Evolutionary conservation across 257 asterid genomes (phyloP).

Genomic region (Ocimum tenuiflorum): DNA sequence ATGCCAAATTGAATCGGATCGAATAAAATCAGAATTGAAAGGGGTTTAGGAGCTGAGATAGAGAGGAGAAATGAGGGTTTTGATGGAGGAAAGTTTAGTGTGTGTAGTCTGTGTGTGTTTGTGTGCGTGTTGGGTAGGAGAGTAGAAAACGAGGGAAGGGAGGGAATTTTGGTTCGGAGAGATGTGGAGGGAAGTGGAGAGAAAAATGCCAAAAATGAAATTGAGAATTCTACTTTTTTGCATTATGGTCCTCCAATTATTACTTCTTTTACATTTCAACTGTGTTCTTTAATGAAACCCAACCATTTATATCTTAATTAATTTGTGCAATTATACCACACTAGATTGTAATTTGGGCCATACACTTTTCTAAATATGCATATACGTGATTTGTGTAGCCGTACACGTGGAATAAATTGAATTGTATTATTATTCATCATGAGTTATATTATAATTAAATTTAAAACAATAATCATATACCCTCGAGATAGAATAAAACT

Average conservation of each 20-base stretch:
- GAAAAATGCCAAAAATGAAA: constrained; percentile 21
- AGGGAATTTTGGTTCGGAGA: constrained; percentile 91
- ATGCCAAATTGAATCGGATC: neutral
- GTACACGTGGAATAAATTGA: neutral
- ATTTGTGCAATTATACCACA: neutral
- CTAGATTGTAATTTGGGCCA: no score
- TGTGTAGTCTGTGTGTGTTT: constrained; percentile 11
- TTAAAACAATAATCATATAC: no score
- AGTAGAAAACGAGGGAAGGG: constrained; percentile 74
- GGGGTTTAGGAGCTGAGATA: constrained; percentile 13
- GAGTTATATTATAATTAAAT: no score
- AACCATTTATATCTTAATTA: neutral
- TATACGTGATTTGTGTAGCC: neutral
- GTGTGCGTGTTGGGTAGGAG: constrained; percentile 22
- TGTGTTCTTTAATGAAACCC: neutral
- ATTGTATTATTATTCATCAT: no score
- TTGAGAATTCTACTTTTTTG: constrained; percentile 10
- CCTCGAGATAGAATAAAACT: no score
- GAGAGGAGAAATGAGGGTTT: constrained; percentile 26
- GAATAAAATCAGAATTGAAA: neutral
- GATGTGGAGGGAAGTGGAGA: constrained; percentile 83
- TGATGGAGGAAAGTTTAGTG: constrained; percentile 23
- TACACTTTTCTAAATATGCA: neutral
- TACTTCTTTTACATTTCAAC: neutral
- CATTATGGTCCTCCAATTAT: constrained; percentile 18